Percentiles rank a stretch among this genome's conserved stretches.
phyloP scores from a whole-genome alignment of 768 basidiomycete species.

The Hebeloma cylindrosporum region DNA sequence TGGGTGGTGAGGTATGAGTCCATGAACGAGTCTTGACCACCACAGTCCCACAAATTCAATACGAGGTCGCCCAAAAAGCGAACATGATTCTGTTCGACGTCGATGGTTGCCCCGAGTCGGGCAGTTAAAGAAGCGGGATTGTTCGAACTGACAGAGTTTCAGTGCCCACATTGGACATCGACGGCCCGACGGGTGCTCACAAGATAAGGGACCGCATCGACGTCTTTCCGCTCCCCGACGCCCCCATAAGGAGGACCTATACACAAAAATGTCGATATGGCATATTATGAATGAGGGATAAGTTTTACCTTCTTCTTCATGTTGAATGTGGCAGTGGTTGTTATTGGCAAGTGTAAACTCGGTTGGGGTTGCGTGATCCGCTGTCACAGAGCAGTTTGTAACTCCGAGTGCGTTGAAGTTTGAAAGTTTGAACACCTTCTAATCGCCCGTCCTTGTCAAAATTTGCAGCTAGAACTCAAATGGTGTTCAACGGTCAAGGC shows the following conservation, averaged over 20 bases:
- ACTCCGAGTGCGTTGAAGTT: no score
- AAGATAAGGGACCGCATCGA: slow-evolving; percentile 99
- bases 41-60: slow-evolving; percentile 98
- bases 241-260: slow-evolving; percentile 97
- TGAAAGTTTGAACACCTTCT: no score
- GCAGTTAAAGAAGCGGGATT: slow-evolving; percentile 91
- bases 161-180: slow-evolving; percentile 6
- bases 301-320: slow-evolving; percentile 65
- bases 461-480: no score
- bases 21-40: slow-evolving; percentile 98
- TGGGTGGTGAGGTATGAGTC: slow-evolving; percentile 93
- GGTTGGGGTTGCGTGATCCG: no score
- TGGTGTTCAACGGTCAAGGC: no score
- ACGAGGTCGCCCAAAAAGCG: slow-evolving; percentile 95
- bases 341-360: no score
- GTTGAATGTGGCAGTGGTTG: slow-evolving; percentile 18
- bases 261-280: slow-evolving; percentile 20
- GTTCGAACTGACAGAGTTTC: slow-evolving; percentile 66
- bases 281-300: slow-evolving; percentile 13
- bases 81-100: slow-evolving; percentile 97
- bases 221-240: slow-evolving; percentile 91
- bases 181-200: slow-evolving; percentile 47
- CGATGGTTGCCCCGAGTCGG: slow-evolving; percentile 93
- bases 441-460: no score
- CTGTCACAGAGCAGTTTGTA: no score